phyloP scores from a whole-genome alignment of 805 yeast genomes.

The Saccharomycopsis javanensis region DNA sequence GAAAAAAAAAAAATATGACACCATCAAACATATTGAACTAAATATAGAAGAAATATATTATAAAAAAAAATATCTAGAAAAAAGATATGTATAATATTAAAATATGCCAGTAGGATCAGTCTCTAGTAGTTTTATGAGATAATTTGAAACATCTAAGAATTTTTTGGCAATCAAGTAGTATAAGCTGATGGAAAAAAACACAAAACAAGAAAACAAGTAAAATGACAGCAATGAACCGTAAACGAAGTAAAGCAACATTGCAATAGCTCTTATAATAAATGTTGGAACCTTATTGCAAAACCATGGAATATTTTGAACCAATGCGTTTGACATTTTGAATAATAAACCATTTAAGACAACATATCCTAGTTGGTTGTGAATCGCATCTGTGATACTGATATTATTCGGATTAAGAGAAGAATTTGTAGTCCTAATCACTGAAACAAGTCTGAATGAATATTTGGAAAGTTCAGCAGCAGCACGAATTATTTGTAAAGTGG shows the following conservation, averaged over 20 bases:
- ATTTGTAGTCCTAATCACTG: background rate
- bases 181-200: background rate
- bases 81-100: background rate
- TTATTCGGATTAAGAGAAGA: background rate
- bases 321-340: slow-evolving; percentile 10
- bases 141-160: background rate
- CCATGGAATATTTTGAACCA: slow-evolving; percentile 3
- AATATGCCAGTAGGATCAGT: background rate
- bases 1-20: too few relatives aligned
- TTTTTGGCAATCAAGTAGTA: background rate
- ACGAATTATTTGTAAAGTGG: background rate
- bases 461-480: background rate
- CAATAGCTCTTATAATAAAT: background rate
- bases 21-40: too few relatives aligned
- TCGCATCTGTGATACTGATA: background rate
- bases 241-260: background rate
- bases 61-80: background rate
- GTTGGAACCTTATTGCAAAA: slow-evolving; percentile 4
- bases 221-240: background rate
- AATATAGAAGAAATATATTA: background rate
- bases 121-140: background rate
- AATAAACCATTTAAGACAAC: slow-evolving; percentile 8
- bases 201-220: background rate
- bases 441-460: background rate
- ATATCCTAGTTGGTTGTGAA: background rate